Evolutionary conservation across 495 filamentous ascomycete species (phyloP), one percentile per base, ranked within the genome.

Genomic region (Halenospora varia): DNA sequence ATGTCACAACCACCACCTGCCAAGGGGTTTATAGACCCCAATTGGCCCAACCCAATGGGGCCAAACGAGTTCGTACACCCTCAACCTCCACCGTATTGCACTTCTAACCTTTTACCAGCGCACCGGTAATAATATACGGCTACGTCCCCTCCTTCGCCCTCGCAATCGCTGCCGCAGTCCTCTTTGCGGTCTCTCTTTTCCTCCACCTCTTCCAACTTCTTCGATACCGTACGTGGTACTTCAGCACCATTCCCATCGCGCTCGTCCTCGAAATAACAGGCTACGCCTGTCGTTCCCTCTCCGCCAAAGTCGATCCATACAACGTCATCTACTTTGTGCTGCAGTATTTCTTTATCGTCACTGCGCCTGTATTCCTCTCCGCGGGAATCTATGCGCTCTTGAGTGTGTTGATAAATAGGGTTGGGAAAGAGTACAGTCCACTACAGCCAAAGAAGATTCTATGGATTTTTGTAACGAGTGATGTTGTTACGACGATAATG

Each of bases 301-400:
- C 71, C 25, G 66, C 76, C 25, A 62, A 72, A 44, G 59, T 68
- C 22, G 68, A 77, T 60, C 76, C 78, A 0, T 81, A 82, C 66
- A 65, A 69, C 57, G 66, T 82, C 19, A 71, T 72, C 50, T 80
- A 74, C 67, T 82, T 82, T 54, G 73, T 82, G 25, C 48, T 79
- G n/a, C 78, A 82, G 57, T 82, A 82, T 67, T 83, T 82, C 70
- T 79, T 79, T 70, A 79, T 83, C 57, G 79, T 83, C 52, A 74
- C 75, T 8, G 79, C 80, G 4, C 80, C 80, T 10, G 80, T 83
- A 19, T 78, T 82, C 61, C 69, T 82, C 63, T 66, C 73, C n/a
- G 80, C 79, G 0, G 73, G 69, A 8, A 75, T 83, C 51, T 83
- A 83, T 69, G 77, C 74, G 11, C 64, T 75, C 47, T 66, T 82